Conservation (phyloP, 495 filamentous ascomycete genomes). For the Corynascus novoguineensis region DNA sequence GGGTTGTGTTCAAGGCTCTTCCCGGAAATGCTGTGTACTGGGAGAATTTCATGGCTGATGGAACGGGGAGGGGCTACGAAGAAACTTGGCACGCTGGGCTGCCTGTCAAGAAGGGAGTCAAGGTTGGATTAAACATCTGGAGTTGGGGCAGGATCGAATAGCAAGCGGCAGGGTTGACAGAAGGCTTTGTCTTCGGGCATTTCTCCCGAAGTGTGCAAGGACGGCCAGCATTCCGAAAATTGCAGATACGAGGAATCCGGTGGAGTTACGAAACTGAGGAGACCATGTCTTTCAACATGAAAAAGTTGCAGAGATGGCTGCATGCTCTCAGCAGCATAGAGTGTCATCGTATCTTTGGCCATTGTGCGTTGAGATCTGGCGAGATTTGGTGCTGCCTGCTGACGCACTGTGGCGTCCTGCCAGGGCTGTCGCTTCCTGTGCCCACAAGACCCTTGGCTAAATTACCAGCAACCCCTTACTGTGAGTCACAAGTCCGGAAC, state of each 20-base stretch:
- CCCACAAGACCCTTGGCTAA: neutral
- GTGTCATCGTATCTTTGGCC: too few species aligned
- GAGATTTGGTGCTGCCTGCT: too few species aligned
- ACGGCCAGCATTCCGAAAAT: too few species aligned
- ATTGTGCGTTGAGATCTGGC: too few species aligned
- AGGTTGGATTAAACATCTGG: conserved; percentile 47
- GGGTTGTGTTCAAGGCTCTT: conserved; percentile 37
- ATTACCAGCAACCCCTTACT: neutral
- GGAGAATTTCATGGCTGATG: conserved; percentile 46
- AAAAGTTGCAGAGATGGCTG: too few species aligned
- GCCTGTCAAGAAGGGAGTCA: conserved; percentile 38
- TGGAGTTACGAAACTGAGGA: too few species aligned
- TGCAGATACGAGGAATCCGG: too few species aligned
- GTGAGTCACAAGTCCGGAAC: neutral
- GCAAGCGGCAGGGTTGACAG: neutral
- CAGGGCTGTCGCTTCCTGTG: neutral
- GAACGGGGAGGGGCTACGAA: conserved; percentile 38
- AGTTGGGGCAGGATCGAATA: conserved; percentile 17
- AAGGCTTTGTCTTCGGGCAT: too few species aligned
- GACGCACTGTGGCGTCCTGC: too few species aligned
- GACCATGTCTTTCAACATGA: too few species aligned
- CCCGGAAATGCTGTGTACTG: conserved; percentile 47
- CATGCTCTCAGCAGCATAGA: too few species aligned
- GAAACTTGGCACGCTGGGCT: conserved; percentile 48
- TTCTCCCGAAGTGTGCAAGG: too few species aligned